phyloP scores from a whole-genome alignment of 345 rosid genomes.

The Pugionium dolabratum region DNA sequence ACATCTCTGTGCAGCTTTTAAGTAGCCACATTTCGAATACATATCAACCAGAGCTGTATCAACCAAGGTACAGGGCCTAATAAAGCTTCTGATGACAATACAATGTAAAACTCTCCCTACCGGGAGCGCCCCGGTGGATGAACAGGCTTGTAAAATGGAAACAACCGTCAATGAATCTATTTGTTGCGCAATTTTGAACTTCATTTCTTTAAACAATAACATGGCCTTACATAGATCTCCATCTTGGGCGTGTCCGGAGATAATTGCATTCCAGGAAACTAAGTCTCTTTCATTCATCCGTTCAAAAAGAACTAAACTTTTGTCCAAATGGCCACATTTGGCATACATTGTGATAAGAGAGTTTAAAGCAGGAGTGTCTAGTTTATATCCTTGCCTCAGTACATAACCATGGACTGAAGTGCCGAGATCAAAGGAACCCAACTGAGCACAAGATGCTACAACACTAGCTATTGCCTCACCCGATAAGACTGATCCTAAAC shows the following conservation, averaged over 20 bases:
- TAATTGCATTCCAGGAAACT: constrained; percentile 85
- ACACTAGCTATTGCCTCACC: constrained; percentile 57
- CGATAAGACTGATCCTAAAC: constrained; percentile 53
- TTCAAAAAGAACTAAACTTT: constrained; percentile 57
- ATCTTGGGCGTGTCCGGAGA: constrained; percentile 66
- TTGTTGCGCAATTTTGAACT: constrained; percentile 37
- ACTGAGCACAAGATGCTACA: constrained; percentile 70
- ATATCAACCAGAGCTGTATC: constrained; percentile 72
- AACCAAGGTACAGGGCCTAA: constrained; percentile 49
- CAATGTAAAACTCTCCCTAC: constrained; percentile 71
- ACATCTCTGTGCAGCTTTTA: constrained; percentile 64
- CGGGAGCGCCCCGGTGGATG: constrained; percentile 52
- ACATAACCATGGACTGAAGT: constrained; percentile 63
- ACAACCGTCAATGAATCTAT: constrained; percentile 67
- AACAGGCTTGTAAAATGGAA: constrained; percentile 74
- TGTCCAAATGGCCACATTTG: constrained; percentile 54
- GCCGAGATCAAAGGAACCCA: constrained; percentile 57
- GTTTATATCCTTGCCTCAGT: constrained; percentile 47
- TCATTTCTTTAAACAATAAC: constrained; percentile 54
- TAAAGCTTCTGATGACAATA: constrained; percentile 51
- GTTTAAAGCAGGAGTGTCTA: constrained; percentile 60
- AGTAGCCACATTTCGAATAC: constrained; percentile 76
- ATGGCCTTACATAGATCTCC: constrained; percentile 54
- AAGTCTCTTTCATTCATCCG: constrained; percentile 53
- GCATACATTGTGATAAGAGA: constrained; percentile 76